Evolutionary conservation across 768 basidiomycete genomes (phyloP).

Genomic region (Nevesoporus exiguus): DNA sequence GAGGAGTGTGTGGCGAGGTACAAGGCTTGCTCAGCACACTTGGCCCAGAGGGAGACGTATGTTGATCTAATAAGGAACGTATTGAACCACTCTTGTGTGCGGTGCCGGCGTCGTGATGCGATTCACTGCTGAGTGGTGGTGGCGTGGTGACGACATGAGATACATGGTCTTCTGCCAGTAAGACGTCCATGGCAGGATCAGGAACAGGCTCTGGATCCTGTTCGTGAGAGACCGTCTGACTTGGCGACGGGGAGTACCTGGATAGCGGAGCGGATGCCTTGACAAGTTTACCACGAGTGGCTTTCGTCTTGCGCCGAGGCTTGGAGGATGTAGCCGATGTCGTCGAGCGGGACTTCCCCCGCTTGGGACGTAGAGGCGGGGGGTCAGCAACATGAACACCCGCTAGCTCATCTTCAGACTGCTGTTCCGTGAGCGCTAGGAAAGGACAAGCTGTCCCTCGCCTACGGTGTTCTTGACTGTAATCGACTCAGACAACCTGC

Average conservation of each 20-base stretch:
- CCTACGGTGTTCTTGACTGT: slow-evolving; percentile 72
- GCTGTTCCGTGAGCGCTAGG: slow-evolving; percentile 27
- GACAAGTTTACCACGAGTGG: slow-evolving; percentile 19
- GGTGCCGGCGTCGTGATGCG: too few species aligned
- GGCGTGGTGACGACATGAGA: background rate
- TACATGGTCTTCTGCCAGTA: background rate
- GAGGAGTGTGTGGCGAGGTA: background rate
- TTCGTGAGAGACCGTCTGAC: background rate
- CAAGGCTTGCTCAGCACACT: background rate
- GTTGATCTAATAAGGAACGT: background rate
- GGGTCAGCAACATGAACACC: slow-evolving; percentile 11
- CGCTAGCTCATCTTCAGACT: slow-evolving; percentile 26
- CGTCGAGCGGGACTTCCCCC: slow-evolving; percentile 20
- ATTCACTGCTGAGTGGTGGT: background rate
- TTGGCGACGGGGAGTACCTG: slow-evolving; percentile 16
- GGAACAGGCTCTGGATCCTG: background rate
- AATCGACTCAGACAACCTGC: slow-evolving; percentile 4
- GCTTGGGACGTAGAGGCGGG: slow-evolving; percentile 13
- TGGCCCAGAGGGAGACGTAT: background rate
- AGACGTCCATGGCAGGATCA: background rate
- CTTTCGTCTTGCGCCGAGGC: slow-evolving; percentile 22
- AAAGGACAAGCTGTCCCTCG: slow-evolving; percentile 48
- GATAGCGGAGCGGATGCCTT: slow-evolving; percentile 15
- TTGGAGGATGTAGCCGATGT: slow-evolving; percentile 22
- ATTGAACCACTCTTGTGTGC: background rate